Percentiles rank a stretch among this genome's conserved stretches.
These are phyloP conservation scores for Coemansia sp. DNA, from an alignment of 192 early-diverging fungal species.

Conservation along the genomic window DNA sequence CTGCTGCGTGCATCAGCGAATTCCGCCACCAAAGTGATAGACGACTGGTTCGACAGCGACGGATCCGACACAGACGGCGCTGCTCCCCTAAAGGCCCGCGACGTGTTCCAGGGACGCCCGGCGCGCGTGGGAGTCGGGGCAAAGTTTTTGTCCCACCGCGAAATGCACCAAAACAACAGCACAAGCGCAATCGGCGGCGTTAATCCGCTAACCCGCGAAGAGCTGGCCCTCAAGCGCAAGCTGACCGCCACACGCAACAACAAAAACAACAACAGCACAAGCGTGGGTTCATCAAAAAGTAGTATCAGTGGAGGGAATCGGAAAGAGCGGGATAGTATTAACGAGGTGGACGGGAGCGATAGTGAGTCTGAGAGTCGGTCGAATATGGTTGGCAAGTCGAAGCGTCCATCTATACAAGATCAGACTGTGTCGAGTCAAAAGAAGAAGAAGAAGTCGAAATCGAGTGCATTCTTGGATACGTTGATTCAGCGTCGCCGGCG, in stretches of 20 bases:
- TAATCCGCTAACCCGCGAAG: slow-evolving; percentile 18
- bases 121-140: slow-evolving; percentile 43
- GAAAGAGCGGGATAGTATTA: no score
- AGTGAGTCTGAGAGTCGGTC: slow-evolving; percentile 22
- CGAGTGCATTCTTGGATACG: slow-evolving; percentile 23
- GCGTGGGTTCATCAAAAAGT: no score
- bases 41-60: slow-evolving; percentile 23
- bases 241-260: slow-evolving; percentile 11
- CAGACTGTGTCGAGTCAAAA: not conserved
- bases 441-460: slow-evolving; percentile 29
- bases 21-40: slow-evolving; percentile 32
- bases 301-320: no score
- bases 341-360: not conserved
- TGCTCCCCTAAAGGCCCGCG: slow-evolving; percentile 18
- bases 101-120: slow-evolving; percentile 42
- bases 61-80: slow-evolving; percentile 6
- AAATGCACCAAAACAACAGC: slow-evolving; percentile 14
- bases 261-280: not conserved
- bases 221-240: slow-evolving; percentile 35
- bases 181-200: not conserved
- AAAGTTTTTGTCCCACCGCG: slow-evolving; percentile 46
- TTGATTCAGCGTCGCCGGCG: slow-evolving; percentile 21
- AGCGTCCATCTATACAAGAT: not conserved
- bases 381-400: slow-evolving; percentile 6
- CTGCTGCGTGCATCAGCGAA: slow-evolving; percentile 47